These are phyloP conservation scores for Cenchrus purpureus DNA, from an alignment of 176 grass and related monocot genomes.

Conservation along the genomic window DNA sequence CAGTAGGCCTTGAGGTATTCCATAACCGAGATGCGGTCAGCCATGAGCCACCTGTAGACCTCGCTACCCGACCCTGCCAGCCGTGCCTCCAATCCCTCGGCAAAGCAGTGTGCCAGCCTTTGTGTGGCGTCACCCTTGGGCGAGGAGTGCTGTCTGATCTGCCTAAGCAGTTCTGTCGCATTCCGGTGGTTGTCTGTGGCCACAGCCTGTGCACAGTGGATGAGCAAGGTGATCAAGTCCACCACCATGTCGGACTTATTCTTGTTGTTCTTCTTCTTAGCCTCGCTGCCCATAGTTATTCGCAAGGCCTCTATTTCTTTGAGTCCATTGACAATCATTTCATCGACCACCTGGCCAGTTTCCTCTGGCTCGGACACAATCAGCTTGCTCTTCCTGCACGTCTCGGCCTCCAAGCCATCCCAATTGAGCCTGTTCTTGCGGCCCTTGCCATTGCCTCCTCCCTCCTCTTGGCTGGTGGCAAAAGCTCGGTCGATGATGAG, in stretches of 20 bases:
- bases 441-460: not conserved
- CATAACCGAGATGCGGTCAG: constrained; percentile 21
- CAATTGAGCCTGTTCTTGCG: not conserved
- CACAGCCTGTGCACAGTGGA: constrained; percentile 68
- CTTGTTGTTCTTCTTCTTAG: not conserved
- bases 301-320: constrained; percentile 17
- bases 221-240: constrained; percentile 67
- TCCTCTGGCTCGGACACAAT: not conserved
- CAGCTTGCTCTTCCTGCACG: not conserved
- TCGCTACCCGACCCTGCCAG: constrained; percentile 61
- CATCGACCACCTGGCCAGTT: not conserved
- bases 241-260: constrained; percentile 43
- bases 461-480: constrained; percentile 12
- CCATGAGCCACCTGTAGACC: constrained; percentile 41
- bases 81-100: constrained; percentile 59
- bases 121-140: constrained; percentile 33
- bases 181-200: constrained; percentile 44
- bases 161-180: constrained; percentile 46
- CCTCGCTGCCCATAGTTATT: constrained; percentile 12
- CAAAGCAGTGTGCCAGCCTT: constrained; percentile 62
- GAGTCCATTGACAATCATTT: not conserved
- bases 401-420: not conserved
- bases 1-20: constrained; percentile 46
- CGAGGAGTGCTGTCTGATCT: constrained; percentile 59
- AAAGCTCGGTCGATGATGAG: not conserved